These are phyloP conservation scores for Hymenotorrendiella dingleyae DNA, from an alignment of 2,329 filamentous ascomycete species.

Conservation along the genomic window DNA sequence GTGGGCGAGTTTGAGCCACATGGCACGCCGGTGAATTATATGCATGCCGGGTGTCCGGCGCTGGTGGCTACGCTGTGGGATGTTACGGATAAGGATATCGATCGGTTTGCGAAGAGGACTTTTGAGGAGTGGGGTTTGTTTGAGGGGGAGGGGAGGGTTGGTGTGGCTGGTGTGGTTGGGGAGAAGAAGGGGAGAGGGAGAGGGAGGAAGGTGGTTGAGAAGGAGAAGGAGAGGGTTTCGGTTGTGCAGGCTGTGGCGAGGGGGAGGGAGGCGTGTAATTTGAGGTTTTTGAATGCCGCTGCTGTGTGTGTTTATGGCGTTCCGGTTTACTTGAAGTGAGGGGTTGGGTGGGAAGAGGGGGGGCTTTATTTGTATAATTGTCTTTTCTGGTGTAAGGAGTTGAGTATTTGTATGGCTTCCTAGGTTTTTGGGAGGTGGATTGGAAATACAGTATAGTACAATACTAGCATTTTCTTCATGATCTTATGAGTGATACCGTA, in stretches of 20 bases:
- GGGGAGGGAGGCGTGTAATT: conserved; percentile 72
- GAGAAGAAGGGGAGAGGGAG: conserved; percentile 29
- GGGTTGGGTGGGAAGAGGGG: neutral
- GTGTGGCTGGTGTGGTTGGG: too few relatives aligned
- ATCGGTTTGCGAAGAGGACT: conserved; percentile 74
- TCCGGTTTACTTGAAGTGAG: conserved; percentile 56
- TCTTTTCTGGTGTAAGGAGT: too few relatives aligned
- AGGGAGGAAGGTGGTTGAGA: conserved; percentile 24
- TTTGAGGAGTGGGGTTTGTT: conserved; percentile 83
- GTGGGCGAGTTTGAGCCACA: conserved; percentile 86
- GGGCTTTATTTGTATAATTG: neutral
- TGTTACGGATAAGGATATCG: conserved; percentile 95
- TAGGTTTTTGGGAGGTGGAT: too few relatives aligned
- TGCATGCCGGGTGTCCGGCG: conserved; percentile 80
- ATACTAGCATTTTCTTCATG: too few relatives aligned
- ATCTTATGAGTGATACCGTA: too few relatives aligned
- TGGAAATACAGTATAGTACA: too few relatives aligned
- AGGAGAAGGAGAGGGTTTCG: conserved; percentile 40
- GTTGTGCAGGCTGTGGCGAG: conserved; percentile 76
- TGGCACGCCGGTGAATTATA: conserved; percentile 85
- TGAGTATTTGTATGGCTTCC: too few relatives aligned
- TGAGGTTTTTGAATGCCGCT: conserved; percentile 88
- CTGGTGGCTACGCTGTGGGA: conserved; percentile 95
- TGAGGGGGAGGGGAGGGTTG: conserved; percentile 28
- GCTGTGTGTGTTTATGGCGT: conserved; percentile 93